Percentiles rank a stretch among this genome's conserved stretches.
These are phyloP conservation scores for Pseudohalonectria lignicola DNA, from an alignment of 2,329 filamentous ascomycete species.

Conservation along the genomic window DNA sequence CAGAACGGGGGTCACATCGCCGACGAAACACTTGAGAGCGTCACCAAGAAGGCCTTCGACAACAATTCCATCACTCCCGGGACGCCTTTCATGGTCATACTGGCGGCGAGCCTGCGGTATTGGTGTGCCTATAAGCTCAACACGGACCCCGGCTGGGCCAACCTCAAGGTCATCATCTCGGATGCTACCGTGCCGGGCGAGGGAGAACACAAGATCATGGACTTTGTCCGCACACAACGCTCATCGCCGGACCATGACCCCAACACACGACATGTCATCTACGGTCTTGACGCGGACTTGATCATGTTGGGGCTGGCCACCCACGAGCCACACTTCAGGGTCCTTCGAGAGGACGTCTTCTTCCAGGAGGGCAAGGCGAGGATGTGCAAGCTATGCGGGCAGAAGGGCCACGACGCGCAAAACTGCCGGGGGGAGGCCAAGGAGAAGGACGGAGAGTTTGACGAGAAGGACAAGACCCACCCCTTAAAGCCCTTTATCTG, in stretches of 20 bases:
- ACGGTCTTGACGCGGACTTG: slow-evolving; percentile 92
- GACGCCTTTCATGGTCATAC: slow-evolving; percentile 96
- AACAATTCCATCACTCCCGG: slow-evolving; percentile 81
- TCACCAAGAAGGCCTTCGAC: slow-evolving; percentile 86
- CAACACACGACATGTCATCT: slow-evolving; percentile 96
- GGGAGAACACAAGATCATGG: slow-evolving; percentile 99
- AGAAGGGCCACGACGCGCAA: slow-evolving; percentile 80
- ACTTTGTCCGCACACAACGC: slow-evolving; percentile 89
- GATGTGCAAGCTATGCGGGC: slow-evolving; percentile 79
- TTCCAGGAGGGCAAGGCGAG: slow-evolving; percentile 76
- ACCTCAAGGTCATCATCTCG: slow-evolving; percentile 95
- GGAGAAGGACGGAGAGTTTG: slow-evolving; percentile 66
- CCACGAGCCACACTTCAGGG: slow-evolving; percentile 93
- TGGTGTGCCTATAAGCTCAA: slow-evolving; percentile 98
- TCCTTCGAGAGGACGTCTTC: slow-evolving; percentile 94
- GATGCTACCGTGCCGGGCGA: slow-evolving; percentile 96
- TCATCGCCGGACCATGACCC: slow-evolving; percentile 85
- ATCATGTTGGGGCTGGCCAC: slow-evolving; percentile 98
- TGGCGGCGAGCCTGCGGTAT: slow-evolving; percentile 81
- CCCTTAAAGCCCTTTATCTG: slow-evolving; percentile 91
- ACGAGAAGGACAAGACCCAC: slow-evolving; percentile 64
- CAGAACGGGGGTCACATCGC: slow-evolving; percentile 58
- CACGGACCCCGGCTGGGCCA: slow-evolving; percentile 90
- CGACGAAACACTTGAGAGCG: slow-evolving; percentile 47
- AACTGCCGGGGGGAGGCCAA: slow-evolving; percentile 74